Conservation (phyloP, 192 early-diverging fungal species). For the Gigaspora rosea region DNA sequence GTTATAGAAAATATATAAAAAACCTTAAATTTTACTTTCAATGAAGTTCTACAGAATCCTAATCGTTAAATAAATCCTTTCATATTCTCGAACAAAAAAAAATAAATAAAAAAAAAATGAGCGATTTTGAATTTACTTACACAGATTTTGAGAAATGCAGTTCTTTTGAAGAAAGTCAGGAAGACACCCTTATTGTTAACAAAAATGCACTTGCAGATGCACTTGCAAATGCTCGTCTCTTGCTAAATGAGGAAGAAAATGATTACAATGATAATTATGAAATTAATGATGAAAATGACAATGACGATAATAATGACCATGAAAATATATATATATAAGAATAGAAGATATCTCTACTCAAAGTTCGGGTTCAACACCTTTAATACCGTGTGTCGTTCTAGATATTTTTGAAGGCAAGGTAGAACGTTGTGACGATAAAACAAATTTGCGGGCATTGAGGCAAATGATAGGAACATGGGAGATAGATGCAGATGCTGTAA, state of each 20-base stretch:
- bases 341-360: neutral
- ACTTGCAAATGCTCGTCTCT: neutral
- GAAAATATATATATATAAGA: neutral
- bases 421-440: neutral
- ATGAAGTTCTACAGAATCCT: neutral
- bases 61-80: neutral
- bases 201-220: neutral
- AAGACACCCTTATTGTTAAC: neutral
- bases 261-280: neutral
- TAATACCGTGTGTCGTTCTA: neutral
- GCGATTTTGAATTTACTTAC: neutral
- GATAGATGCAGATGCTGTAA: constrained; percentile 5
- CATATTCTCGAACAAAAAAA: neutral
- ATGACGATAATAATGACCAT: neutral
- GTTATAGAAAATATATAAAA: no score
- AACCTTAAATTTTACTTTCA: neutral
- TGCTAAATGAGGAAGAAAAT: neutral
- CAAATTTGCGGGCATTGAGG: neutral
- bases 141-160: neutral
- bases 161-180: neutral
- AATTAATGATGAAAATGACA: neutral
- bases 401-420: neutral
- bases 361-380: no score
- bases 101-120: neutral
- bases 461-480: constrained; percentile 20